phyloP scores from a whole-genome alignment of 2,329 filamentous ascomycete genomes.

The Didymella arachidicola region DNA sequence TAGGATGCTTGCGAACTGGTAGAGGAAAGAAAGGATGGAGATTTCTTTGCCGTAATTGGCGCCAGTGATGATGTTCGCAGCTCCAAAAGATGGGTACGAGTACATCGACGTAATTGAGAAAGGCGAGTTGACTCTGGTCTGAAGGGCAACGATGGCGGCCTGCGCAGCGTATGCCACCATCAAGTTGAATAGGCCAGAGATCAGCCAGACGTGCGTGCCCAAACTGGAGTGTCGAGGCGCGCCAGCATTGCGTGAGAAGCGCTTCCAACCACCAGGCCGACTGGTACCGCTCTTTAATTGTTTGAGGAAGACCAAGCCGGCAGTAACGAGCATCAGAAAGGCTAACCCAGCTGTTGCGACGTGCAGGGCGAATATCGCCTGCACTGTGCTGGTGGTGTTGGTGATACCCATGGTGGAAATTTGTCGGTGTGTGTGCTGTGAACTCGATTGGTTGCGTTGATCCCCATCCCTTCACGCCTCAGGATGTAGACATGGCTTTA shows the following conservation, averaged over 20 bases:
- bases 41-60: constrained; percentile 22
- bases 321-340: constrained; percentile 18
- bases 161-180: constrained; percentile 28
- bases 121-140: constrained; percentile 23
- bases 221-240: constrained; percentile 20
- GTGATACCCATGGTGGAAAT: constrained; percentile 20
- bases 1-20: constrained; percentile 29
- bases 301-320: constrained; percentile 21
- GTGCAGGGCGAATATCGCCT: constrained; percentile 30
- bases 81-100: constrained; percentile 24
- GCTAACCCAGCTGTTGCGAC: constrained; percentile 25
- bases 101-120: constrained; percentile 28
- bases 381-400: constrained; percentile 24
- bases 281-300: constrained; percentile 23
- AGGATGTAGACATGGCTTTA: constrained; percentile 9
- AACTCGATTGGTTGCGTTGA: background rate
- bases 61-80: background rate
- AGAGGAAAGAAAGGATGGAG: constrained; percentile 28
- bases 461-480: background rate
- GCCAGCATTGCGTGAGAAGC: constrained; percentile 7
- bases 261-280: constrained; percentile 21
- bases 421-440: background rate
- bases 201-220: constrained; percentile 26
- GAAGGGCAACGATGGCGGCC: constrained; percentile 26
- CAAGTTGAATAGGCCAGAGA: constrained; percentile 25